Evolutionary conservation across 1,284 basidiomycete genomes (phyloP).

Genomic region (Irpex sp.): DNA sequence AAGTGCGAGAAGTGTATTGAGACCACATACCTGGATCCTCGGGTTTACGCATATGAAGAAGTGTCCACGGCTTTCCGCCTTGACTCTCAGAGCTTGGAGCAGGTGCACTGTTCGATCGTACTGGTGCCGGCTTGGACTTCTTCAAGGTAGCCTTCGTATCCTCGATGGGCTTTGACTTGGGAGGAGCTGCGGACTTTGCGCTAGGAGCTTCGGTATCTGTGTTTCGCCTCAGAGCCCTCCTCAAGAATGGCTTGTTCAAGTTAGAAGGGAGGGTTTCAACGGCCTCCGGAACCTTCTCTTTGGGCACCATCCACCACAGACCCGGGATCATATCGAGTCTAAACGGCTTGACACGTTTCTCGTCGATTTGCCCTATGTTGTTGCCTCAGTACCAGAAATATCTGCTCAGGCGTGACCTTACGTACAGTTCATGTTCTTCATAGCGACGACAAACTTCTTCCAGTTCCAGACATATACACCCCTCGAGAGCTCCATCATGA

Average conservation of each 20-base stretch:
- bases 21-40: slow-evolving; percentile 27
- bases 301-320: neutral
- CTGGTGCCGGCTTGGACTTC: neutral
- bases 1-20: slow-evolving; percentile 12
- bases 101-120: neutral
- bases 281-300: neutral
- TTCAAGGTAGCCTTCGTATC: neutral
- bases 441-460: slow-evolving; percentile 69
- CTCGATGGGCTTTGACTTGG: neutral
- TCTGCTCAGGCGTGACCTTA: slow-evolving; percentile 13
- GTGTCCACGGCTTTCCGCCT: neutral
- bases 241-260: neutral
- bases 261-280: neutral
- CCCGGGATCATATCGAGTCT: neutral
- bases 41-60: neutral
- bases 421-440: slow-evolving; percentile 74
- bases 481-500: slow-evolving; percentile 47
- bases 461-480: slow-evolving; percentile 73
- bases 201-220: neutral
- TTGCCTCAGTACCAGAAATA: neutral
- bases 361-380: slow-evolving; percentile 53
- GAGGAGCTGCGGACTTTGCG: neutral
- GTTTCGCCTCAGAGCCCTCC: neutral
- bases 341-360: slow-evolving; percentile 14
- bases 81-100: neutral